Evolutionary conservation across 768 basidiomycete species (phyloP).

Genomic region (Pulveroboletus sp.): DNA sequence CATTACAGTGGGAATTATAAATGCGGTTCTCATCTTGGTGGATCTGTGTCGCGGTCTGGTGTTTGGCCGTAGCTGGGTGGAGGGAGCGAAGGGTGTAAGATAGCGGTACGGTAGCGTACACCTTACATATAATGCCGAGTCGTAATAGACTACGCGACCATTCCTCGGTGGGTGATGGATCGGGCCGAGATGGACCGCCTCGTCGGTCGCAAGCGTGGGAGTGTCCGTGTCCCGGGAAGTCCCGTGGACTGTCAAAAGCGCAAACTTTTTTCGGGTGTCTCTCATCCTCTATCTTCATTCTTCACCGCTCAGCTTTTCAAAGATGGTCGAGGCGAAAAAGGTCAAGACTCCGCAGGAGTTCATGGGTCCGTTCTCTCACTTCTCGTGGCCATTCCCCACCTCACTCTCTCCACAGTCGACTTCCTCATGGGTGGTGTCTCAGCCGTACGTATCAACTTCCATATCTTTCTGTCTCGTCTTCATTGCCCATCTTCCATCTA

Average conservation of each 20-base stretch:
- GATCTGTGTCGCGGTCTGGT: constrained; percentile 21
- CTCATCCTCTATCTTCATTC: constrained; percentile 41
- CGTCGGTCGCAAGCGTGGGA: constrained; percentile 29
- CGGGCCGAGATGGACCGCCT: not conserved
- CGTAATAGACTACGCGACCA: not conserved
- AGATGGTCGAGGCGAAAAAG: constrained; percentile 84
- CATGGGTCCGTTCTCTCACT: constrained; percentile 45
- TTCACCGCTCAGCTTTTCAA: constrained; percentile 50
- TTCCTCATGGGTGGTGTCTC: constrained; percentile 98
- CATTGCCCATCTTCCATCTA: constrained; percentile 31
- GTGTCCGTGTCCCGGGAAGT: constrained; percentile 24
- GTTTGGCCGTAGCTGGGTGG: constrained; percentile 25
- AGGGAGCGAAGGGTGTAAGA: constrained; percentile 13
- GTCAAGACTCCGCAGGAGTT: constrained; percentile 91
- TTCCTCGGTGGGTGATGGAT: no score
- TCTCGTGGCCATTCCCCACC: not conserved
- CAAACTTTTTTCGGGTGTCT: constrained; percentile 44
- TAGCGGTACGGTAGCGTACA: constrained; percentile 12
- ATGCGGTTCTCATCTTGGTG: constrained; percentile 18
- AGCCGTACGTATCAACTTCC: constrained; percentile 51
- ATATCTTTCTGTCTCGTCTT: constrained; percentile 3
- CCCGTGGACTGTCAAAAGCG: constrained; percentile 34
- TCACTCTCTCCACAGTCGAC: constrained; percentile 53
- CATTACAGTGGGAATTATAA: constrained; percentile 22
- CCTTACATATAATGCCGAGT: constrained; percentile 13